Evolutionary conservation across 108 stramenopile genomes (phyloP).

Genomic region (Asterionellopsis glacialis): DNA sequence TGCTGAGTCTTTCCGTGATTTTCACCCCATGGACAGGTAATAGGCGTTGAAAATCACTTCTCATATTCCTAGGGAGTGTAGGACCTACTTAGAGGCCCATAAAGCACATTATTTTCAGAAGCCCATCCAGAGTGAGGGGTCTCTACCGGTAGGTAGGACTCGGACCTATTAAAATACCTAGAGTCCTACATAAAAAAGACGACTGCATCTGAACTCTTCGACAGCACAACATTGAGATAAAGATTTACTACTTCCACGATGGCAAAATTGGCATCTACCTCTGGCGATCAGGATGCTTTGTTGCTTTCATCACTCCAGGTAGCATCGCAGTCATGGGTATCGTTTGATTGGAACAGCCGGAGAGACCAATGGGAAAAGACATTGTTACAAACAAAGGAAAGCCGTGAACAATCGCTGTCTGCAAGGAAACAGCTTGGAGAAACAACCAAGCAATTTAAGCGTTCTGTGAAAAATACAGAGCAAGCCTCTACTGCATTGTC

Average conservation of each 20-base stretch:
- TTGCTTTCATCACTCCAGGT: slow-evolving; percentile 39
- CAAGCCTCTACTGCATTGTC: slow-evolving; percentile 14
- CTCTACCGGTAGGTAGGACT: too few species aligned
- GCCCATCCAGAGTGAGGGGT: too few species aligned
- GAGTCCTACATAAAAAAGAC: too few species aligned
- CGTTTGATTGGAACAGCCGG: slow-evolving; percentile 44
- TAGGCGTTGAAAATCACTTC: too few species aligned
- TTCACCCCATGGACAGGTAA: too few species aligned
- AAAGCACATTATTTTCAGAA: too few species aligned
- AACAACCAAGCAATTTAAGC: slow-evolving; percentile 72
- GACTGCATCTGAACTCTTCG: too few species aligned
- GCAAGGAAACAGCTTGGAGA: slow-evolving; percentile 76
- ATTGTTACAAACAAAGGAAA: slow-evolving; percentile 28
- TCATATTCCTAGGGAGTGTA: too few species aligned
- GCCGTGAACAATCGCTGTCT: slow-evolving; percentile 45
- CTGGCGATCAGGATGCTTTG: neutral
- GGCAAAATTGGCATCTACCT: neutral
- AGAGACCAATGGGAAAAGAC: slow-evolving; percentile 41
- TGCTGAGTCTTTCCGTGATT: too few species aligned
- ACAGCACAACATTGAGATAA: too few species aligned
- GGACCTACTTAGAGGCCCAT: too few species aligned
- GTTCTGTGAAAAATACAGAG: slow-evolving; percentile 64
- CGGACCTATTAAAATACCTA: too few species aligned
- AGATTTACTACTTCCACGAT: neutral
- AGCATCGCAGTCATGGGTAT: slow-evolving; percentile 47